Base-by-base conservation (phyloP, 2,329 filamentous ascomycete species). In the Fusarium bactridioides region DNA sequence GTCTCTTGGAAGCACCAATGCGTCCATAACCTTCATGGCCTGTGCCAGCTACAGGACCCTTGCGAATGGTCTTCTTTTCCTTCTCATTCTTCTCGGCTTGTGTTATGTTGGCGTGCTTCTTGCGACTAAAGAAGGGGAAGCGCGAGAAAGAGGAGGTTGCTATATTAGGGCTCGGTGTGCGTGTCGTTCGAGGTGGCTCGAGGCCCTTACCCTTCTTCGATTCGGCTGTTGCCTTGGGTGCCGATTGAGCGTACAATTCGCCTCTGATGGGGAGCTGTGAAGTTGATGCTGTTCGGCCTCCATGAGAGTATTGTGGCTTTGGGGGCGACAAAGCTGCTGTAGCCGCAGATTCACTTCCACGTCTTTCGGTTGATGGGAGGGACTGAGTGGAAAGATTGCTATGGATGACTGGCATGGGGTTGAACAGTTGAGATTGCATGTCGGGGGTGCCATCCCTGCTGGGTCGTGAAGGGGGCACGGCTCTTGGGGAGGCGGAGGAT, bases 11-110 rank as follows among this genome's bases (percentile, higher is more conserved):
- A 10, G 86, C 83, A 6, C 90, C 90, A 62, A 93, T 85, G 62
- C 88, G 88, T 2, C 92, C 92, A 76, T 95, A 95, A 3, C 92
- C 92, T 83, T 98, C 95, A 77, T 98, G 94, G 0, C 95, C 95
- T 41, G 95, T 98, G n/a, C 95, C 95, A 44, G 95, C 95, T 21
- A 88, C 90, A 27, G 95, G 95, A 0, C 95, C 95, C 80, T 94
- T 95, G 33, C 92, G 88, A 29, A 84, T 29, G 6, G 54, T 23
- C 38, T 75, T 66, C 58, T 69, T 75, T 2, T 75, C 71, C 35
- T 76, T 77, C 5, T 91, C 90, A 41, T 87, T 85, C 78, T 87
- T 90, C n/a, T 90, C 87, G 2, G 79, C 67, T 25, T 80, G 80
- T 16, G 82, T 67, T n/a, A 81, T 79, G 45, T 89, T 86, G 8